Base-by-base conservation (phyloP, 495 filamentous ascomycete genomes). In the Jackrogersella minutella region DNA sequence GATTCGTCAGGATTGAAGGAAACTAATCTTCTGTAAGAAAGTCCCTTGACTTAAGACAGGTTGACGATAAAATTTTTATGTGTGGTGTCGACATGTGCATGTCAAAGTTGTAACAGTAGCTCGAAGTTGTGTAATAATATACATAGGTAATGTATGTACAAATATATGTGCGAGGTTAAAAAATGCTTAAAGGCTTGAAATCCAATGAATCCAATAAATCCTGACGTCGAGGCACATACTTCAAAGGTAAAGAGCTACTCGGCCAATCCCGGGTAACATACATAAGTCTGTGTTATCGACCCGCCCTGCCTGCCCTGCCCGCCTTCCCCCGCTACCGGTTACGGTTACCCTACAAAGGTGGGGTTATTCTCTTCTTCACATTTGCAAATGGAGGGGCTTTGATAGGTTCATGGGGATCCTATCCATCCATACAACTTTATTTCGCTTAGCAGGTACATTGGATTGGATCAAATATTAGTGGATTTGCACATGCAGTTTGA, bases 221-320 rank as follows among this genome's bases (percentile, higher is more conserved):
- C 65, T 68, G 65, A 63, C 65, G 65, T 68, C 39, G 65, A 68
- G 47, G 53, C 58, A 56, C 55, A 60, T 53, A 40, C 33, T 49
- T 26, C 34, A 40, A 34, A 22, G 49, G 30, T 1, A 52, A n/a
- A 22, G 16, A 36, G n/a, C 31, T 46, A 50, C 61, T 74, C 72
- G 72, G 72, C 72, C 69, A 74, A 74, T 74, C 54, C 66, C 72
- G 72, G 72, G 72, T 74, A 64, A 58, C 39, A 61, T 49, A 58
- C 41, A 61, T 53, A 51, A 62, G 30, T 61, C n/a, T 36, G 36
- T 60, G 58, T 53, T 62, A 54, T 53, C 31, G 47, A 21, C n/a
- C 44, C 24, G 24, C 43, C 43, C 43, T 28, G n/a, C n/a, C n/a
- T 26, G 21, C 43, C 41, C 40, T 43, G 14, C 40, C 36, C n/a